Percentiles rank a stretch among this genome's conserved stretches.
These are phyloP conservation scores for Dianthus caryophyllus DNA, from an alignment of 148 eudicot species.

Conservation along the genomic window DNA sequence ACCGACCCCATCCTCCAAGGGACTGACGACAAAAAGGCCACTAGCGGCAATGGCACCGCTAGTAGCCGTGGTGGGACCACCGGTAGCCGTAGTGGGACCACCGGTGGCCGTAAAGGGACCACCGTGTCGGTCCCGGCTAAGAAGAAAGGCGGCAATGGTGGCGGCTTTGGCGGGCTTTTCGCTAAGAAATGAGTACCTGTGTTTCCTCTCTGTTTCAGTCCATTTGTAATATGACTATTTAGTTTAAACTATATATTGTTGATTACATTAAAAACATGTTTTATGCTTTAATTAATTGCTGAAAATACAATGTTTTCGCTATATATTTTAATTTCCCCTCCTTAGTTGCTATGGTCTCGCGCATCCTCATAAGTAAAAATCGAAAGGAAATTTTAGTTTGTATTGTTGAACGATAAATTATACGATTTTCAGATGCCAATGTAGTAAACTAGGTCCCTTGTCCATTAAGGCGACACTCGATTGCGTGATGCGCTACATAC, in stretches of 20 bases:
- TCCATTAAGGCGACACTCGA: no score
- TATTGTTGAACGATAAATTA: no score
- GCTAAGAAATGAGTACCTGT: conserved; percentile 38
- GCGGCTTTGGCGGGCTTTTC: conserved; percentile 69
- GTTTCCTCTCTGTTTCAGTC: neutral
- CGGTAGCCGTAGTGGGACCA: conserved; percentile 29
- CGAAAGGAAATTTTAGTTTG: conserved; percentile 1
- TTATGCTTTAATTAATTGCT: neutral
- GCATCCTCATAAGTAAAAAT: no score
- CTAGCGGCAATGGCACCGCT: conserved; percentile 19
- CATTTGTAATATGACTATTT: neutral
- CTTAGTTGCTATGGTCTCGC: no score
- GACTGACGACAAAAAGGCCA: conserved; percentile 26
- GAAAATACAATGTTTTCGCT: conserved; percentile 17
- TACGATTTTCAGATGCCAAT: no score
- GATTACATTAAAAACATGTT: no score
- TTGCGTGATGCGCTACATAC: no score
- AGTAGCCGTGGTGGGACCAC: conserved; percentile 29
- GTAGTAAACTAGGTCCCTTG: no score
- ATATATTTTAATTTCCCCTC: no score
- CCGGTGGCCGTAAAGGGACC: no score
- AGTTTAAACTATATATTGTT: neutral
- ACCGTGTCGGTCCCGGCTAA: conserved; percentile 39
- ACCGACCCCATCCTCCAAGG: conserved; percentile 32
- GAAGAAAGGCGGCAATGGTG: conserved; percentile 55